A percentile compares a stretch with the other conserved stretches of the same genome.
Conservation (phyloP, 2,329 filamentous ascomycete species). For the Trichoderma asperellum region DNA sequence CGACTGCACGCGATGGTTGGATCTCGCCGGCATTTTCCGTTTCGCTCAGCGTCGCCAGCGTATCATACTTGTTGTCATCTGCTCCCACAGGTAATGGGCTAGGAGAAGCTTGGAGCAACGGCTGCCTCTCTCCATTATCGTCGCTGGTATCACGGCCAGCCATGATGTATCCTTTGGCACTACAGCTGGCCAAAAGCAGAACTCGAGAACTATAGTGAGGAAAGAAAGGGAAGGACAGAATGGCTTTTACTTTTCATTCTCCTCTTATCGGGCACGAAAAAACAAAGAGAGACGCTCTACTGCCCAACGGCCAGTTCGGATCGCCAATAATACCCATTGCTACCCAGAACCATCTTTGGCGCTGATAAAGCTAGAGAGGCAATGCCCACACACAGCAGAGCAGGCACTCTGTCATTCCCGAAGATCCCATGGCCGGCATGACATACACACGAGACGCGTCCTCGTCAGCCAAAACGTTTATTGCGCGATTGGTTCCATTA, state of each 20-base stretch:
- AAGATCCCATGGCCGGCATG: slow-evolving; percentile 19
- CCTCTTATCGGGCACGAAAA: slow-evolving; percentile 11
- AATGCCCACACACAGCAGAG: not conserved
- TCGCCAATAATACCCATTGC: slow-evolving; percentile 16
- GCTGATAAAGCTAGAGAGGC: not conserved
- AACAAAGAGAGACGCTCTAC: not conserved
- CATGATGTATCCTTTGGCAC: slow-evolving; percentile 17
- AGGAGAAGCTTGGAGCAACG: slow-evolving; percentile 16
- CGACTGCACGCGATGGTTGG: slow-evolving; percentile 42
- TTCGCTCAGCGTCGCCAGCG: slow-evolving; percentile 12
- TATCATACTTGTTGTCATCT: slow-evolving; percentile 20
- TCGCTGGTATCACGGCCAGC: slow-evolving; percentile 6
- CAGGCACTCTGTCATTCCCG: slow-evolving; percentile 13
- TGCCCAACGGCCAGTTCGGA: slow-evolving; percentile 9
- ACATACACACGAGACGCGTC: slow-evolving; percentile 27
- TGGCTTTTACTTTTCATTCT: not conserved
- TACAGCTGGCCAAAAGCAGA: no score
- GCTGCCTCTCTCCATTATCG: slow-evolving; percentile 5
- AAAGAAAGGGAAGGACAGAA: not conserved
- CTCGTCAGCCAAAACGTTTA: slow-evolving; percentile 27
- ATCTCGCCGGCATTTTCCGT: slow-evolving; percentile 11
- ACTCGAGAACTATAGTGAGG: not conserved
- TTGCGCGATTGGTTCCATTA: slow-evolving; percentile 29
- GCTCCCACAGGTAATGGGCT: not conserved
- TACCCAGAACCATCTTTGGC: slow-evolving; percentile 22